These are phyloP conservation scores for Aspergillus kassunensis DNA, from an alignment of 495 filamentous ascomycete genomes.

Conservation along the genomic window DNA sequence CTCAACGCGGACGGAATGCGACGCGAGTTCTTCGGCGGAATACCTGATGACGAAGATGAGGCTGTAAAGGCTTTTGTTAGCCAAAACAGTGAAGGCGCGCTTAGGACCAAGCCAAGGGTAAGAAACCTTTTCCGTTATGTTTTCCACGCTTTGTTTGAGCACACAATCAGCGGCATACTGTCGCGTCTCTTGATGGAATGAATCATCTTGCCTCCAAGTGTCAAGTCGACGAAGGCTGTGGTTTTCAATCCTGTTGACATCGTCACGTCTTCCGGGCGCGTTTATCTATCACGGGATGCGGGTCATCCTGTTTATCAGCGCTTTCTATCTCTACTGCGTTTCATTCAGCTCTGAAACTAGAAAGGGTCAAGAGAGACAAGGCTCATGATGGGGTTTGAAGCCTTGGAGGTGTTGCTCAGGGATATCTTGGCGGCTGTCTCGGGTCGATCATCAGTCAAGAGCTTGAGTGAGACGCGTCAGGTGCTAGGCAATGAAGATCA, in stretches of 20 bases:
- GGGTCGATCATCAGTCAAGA: neutral
- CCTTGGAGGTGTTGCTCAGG: neutral
- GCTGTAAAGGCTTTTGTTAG: slow-evolving; percentile 64
- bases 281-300: neutral
- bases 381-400: neutral
- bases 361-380: neutral
- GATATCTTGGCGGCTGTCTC: neutral
- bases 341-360: neutral
- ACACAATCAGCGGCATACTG: neutral
- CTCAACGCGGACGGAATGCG: slow-evolving; percentile 56
- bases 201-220: neutral
- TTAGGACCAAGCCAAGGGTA: slow-evolving; percentile 86
- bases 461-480: neutral
- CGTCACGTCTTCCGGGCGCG: slow-evolving; percentile 1
- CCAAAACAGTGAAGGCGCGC: slow-evolving; percentile 62
- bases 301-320: neutral
- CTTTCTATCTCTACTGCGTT: neutral
- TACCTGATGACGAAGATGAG: slow-evolving; percentile 51
- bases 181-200: neutral
- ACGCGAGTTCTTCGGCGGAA: slow-evolving; percentile 57
- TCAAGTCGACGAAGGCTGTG: neutral
- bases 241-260: neutral
- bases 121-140: slow-evolving; percentile 18
- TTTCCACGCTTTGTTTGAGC: too few species aligned
- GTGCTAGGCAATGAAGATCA: neutral